These are phyloP conservation scores for Aspergillus hiratsukae DNA, from an alignment of 2,329 filamentous ascomycete genomes.

Conservation along the genomic window DNA sequence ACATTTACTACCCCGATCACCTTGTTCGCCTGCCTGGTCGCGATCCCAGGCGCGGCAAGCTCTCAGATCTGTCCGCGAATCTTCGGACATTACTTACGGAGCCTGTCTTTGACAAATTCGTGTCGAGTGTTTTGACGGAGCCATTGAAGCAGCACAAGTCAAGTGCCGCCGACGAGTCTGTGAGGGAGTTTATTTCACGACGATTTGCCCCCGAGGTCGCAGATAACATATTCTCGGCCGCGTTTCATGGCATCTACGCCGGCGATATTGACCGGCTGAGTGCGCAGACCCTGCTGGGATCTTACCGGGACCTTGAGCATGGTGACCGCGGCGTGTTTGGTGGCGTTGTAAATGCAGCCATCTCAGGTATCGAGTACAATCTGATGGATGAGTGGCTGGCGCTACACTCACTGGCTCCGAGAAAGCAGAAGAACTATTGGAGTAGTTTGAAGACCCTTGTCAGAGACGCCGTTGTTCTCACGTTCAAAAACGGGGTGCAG, in stretches of 20 bases:
- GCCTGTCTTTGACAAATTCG: slow-evolving; percentile 51
- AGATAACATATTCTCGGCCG: slow-evolving; percentile 70
- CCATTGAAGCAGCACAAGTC: slow-evolving; percentile 30
- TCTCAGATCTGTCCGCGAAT: slow-evolving; percentile 26
- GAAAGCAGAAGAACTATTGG: slow-evolving; percentile 14
- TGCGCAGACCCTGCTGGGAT: slow-evolving; percentile 58
- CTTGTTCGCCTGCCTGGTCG: slow-evolving; percentile 60
- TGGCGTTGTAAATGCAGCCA: slow-evolving; percentile 11
- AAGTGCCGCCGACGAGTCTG: slow-evolving; percentile 57
- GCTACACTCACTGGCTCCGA: slow-evolving; percentile 8
- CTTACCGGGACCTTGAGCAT: slow-evolving; percentile 46
- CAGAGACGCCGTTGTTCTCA: slow-evolving; percentile 35
- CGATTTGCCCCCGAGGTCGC: slow-evolving; percentile 53
- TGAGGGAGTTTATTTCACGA: slow-evolving; percentile 62
- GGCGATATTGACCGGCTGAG: slow-evolving; percentile 82
- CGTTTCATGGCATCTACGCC: slow-evolving; percentile 85
- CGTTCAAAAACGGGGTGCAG: slow-evolving; percentile 55
- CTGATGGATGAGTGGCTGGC: slow-evolving; percentile 27
- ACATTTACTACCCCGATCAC: slow-evolving; percentile 83
- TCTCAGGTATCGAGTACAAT: slow-evolving; percentile 7
- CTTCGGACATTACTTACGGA: slow-evolving; percentile 44
- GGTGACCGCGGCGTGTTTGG: slow-evolving; percentile 16
- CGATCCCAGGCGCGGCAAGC: slow-evolving; percentile 18
- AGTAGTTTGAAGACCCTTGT: slow-evolving; percentile 14
- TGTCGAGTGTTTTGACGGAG: slow-evolving; percentile 33